Evolutionary conservation across 2,329 filamentous ascomycete species (phyloP), one percentile per base, ranked within the genome.

Genomic region (Calonectria pseudoturangicola): DNA sequence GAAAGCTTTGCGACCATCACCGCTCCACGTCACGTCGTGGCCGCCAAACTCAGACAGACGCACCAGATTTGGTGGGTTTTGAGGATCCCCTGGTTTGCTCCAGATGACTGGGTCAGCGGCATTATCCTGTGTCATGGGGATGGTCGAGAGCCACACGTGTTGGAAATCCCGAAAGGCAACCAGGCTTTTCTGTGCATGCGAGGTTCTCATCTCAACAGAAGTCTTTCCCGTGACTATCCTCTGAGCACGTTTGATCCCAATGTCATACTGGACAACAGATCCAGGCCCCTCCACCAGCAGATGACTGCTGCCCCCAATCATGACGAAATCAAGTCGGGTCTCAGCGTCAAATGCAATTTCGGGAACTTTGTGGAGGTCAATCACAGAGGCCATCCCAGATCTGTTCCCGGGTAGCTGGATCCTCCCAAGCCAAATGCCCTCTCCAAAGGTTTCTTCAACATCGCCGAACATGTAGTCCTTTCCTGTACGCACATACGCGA

Each of bases 391-490:
- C 18, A 16, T 43, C 4, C 5, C 18, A 18, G 6, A 5, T n/a
- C 41, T 15, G 3, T 43, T 16, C 33, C 7, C 2, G 18, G 41
- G 25, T 10, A 48, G 47, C 41, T 64, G 15, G 13, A 45, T 18
- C 6, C 18, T 36, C 5, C 41, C 62, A 36, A 65, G 1, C 62
- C 62, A 65, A 25, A 65, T 18, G 5, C 62, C 62, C 13, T 65
- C 62, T 15, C 62, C 45, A 51, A 65, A 65, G 4, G 62, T 65
- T n/a, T 65, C 62, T 5, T 65, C 62, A 65, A 51, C 12, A 13
- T 51, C 62, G 7, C 62, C 62, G 39, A 27, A 25, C 62, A 65
- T 65, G 45, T 65, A 65, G 21, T 65, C 62, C n/a, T 65, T 65
- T 5, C 62, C 62, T 12, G 62, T 65, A 3, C 62, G 27, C 4